Base-by-base conservation (phyloP, 345 rosid species). In the Eucalyptus sp. region DNA sequence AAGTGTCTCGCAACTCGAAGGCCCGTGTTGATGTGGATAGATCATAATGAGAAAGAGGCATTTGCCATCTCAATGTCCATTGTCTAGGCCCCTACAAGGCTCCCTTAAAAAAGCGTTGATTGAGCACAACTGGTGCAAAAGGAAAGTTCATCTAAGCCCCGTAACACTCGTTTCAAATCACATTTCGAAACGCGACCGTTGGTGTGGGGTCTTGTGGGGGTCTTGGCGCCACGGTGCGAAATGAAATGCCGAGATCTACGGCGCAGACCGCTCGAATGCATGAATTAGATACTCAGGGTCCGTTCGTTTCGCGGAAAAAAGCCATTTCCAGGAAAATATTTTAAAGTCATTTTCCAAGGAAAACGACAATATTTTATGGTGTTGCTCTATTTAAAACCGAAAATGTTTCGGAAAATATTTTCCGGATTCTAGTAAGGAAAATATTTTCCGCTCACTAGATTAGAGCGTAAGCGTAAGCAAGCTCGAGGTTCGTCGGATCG, bases 161-260 rank as follows among this genome's bases (percentile, higher is more conserved):
- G 25, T 4, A 5, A 71, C 41, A 37, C 25, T 9, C 43, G 1
- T 71, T 68, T 62, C 15, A 20, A 52, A 52, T 71, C 81, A 20
- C 81, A 12, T 71, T 33, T 17, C 4, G 25, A 37, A 71, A 17
- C 44, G 41, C 81, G 1, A 41, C 24, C 4, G 41, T 3, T 17
- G 20, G 41, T 3, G 2, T 15, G 5, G 37, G 9, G 25, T 5
- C 44, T 33, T 5, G 24, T 1, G 7, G 5, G 37, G 9, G 25
- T 5, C 44, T 33, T 5, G 24, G 43, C 3, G 43, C 79, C 79
- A 16, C 22, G 2, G 80, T 3, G 24, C 24, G 24, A 68, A 68
- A 68, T 68, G 24, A 68, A 68, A 33, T 68, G 80, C 25, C 13
- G 4, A 33, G 25, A 64, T 8, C 2, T 14, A 64, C 2, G 10